A percentile compares a stretch with the other conserved stretches of the same genome.
Conservation (phyloP, 192 early-diverging fungal genomes). For the Chytriomyces hyalinus region DNA sequence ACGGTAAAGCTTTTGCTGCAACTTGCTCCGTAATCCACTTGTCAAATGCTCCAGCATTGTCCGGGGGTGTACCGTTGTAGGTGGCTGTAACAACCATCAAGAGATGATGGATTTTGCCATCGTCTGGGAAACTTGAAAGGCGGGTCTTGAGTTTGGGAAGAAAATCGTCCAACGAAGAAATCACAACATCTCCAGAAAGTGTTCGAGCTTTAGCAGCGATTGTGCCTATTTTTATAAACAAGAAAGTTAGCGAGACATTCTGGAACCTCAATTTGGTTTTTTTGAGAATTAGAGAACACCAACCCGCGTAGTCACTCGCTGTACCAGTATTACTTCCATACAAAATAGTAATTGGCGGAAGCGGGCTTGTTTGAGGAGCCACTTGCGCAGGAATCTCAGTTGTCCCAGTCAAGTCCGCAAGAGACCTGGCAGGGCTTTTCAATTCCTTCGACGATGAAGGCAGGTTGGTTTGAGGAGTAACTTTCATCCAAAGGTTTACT, state of each 20-base stretch:
- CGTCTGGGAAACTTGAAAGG: background rate
- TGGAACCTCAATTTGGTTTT: background rate
- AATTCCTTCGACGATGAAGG: background rate
- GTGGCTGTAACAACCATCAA: slow-evolving; percentile 50
- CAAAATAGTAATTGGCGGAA: slow-evolving; percentile 46
- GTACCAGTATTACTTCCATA: slow-evolving; percentile 65
- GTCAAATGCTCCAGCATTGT: slow-evolving; percentile 56
- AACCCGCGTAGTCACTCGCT: slow-evolving; percentile 55
- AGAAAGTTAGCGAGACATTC: background rate
- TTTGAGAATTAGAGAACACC: background rate
- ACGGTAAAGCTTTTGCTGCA: slow-evolving; percentile 6
- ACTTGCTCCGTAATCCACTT: slow-evolving; percentile 30
- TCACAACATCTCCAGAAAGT: slow-evolving; percentile 29
- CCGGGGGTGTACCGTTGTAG: slow-evolving; percentile 61
- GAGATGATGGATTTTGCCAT: slow-evolving; percentile 23
- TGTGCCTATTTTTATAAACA: slow-evolving; percentile 3
- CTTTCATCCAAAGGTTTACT: slow-evolving; percentile 29
- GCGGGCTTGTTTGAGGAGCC: background rate
- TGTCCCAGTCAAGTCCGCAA: background rate
- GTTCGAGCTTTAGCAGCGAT: slow-evolving; percentile 39
- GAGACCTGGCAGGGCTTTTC: background rate
- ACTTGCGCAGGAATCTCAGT: background rate
- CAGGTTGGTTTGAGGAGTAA: slow-evolving; percentile 22
- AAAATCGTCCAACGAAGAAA: slow-evolving; percentile 38
- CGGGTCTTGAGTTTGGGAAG: slow-evolving; percentile 27